Base-by-base conservation (phyloP, 2,329 filamentous ascomycete genomes). In the Calonectria honghensis region DNA sequence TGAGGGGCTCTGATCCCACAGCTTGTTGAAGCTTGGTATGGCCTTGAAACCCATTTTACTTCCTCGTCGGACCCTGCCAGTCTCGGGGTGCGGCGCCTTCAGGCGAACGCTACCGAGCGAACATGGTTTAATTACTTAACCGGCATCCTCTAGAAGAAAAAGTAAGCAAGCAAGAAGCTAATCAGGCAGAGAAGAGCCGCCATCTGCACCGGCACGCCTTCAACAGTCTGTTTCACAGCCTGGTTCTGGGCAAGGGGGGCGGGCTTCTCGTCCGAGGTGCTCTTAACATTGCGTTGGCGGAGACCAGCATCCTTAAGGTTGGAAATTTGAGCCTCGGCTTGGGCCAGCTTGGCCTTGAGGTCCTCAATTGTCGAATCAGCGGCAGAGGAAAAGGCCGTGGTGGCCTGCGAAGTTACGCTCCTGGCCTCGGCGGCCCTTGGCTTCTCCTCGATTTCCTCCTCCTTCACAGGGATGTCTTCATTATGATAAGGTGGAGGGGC, bases 81-180 rank as follows among this genome's bases (percentile, higher is more conserved):
- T 31, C 59, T 48, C 35, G 37, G 41, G 66, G 66, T 41, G 31
- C 18, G 31, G 29, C 45, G 51, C 72, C 66, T 32, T 45, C 37
- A 29, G 45, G 52, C 52, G 51, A 41, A n/a, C 50, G 24, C 67
- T 24, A 31, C 31, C 29, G 61, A 61, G 50, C 16, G 69, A 67
- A 59, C 51, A 52, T 27, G 59, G 57, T 37, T 70, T 66, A 31
- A 35, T 67, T 73, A 32, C 20, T 52, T 51, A 32, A 27, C 31
- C 39, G 29, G 50, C 9, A 65, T 54, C 74, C 70, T 73, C 89
- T 93, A 99, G 86, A 99, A 99, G 89, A 99, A 96, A 85, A 98
- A 92, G 87, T 98, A 99, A 70, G 96, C 97, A 80, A 98, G 91
- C 83, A 99, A 86, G 88, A 99, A 99, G 88, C 95, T 96, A 77